Evolutionary conservation across 441 rosid species (phyloP).

Genomic region (Croton setiger): DNA sequence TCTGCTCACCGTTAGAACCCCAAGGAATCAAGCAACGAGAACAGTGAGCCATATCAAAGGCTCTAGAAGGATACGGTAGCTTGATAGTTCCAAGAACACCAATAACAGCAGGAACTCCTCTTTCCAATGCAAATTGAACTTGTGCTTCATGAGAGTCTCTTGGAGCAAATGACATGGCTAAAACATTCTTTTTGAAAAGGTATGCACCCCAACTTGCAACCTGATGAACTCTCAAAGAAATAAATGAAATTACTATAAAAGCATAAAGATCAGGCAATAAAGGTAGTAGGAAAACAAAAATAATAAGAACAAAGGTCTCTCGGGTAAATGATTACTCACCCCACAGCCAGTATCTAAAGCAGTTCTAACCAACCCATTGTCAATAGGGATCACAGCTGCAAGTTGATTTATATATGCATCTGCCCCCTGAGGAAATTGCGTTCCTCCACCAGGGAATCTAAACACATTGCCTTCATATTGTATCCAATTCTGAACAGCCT

Average conservation of each 20-base stretch:
- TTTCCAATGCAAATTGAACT: conserved; percentile 92
- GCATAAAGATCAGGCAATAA: background rate
- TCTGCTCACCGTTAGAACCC: conserved; percentile 76
- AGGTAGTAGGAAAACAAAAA: too few relatives aligned
- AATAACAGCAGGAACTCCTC: conserved; percentile 97
- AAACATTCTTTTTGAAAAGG: conserved; percentile 83
- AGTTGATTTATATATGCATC: conserved; percentile 87
- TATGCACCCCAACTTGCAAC: conserved; percentile 87
- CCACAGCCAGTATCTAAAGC: conserved; percentile 98
- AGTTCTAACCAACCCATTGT: conserved; percentile 85
- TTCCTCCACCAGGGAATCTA: conserved; percentile 98
- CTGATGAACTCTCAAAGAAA: conserved; percentile 36
- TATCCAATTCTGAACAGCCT: conserved; percentile 98
- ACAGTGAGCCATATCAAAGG: conserved; percentile 98
- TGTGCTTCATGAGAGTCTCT: conserved; percentile 98
- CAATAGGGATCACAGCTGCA: conserved; percentile 84
- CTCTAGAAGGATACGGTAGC: conserved; percentile 79
- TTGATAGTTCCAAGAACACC: conserved; percentile 94
- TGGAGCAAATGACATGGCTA: conserved; percentile 96
- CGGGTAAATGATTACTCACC: conserved; percentile 36
- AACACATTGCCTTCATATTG: conserved; percentile 87
- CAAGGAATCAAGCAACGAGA: conserved; percentile 96
- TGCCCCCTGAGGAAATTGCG: conserved; percentile 96
- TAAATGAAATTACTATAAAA: conserved; percentile 15
- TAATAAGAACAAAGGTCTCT: background rate